Evolutionary conservation across 192 early-diverging fungal genomes (phyloP).

Genomic region (Umbelopsis sp.): DNA sequence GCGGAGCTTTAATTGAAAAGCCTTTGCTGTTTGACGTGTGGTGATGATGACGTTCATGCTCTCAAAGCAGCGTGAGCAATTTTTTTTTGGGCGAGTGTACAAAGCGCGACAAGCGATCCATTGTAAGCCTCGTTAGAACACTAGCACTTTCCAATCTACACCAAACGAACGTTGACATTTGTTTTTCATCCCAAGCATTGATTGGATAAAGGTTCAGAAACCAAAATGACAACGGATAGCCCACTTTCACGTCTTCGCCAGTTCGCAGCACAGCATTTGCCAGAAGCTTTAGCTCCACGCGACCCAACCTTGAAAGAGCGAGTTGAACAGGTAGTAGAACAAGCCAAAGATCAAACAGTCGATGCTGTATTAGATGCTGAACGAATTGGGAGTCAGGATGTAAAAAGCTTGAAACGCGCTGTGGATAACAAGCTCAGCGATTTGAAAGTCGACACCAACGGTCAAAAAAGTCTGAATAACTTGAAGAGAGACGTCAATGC

Average conservation of each 20-base stretch:
- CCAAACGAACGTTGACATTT: background rate
- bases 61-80: background rate
- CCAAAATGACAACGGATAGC: background rate
- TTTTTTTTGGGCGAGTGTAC: background rate
- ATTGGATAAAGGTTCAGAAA: background rate
- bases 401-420: background rate
- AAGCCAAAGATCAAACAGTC: background rate
- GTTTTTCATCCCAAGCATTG: background rate
- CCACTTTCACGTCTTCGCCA: background rate
- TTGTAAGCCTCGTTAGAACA: no score
- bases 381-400: background rate
- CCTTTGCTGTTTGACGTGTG: background rate
- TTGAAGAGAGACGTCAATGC: conserved; percentile 1
- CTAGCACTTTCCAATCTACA: background rate
- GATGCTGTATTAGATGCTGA: background rate
- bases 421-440: background rate
- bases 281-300: background rate
- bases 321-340: background rate
- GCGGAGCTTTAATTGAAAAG: background rate
- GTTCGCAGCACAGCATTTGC: background rate
- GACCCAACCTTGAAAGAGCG: background rate
- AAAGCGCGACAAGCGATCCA: background rate
- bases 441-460: background rate
- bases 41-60: conserved; percentile 21
- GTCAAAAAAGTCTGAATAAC: background rate